A percentile compares a stretch with the other conserved stretches of the same genome.
Evolutionary conservation across 768 basidiomycete species (phyloP).

Genomic region (Astraeus odoratus): DNA sequence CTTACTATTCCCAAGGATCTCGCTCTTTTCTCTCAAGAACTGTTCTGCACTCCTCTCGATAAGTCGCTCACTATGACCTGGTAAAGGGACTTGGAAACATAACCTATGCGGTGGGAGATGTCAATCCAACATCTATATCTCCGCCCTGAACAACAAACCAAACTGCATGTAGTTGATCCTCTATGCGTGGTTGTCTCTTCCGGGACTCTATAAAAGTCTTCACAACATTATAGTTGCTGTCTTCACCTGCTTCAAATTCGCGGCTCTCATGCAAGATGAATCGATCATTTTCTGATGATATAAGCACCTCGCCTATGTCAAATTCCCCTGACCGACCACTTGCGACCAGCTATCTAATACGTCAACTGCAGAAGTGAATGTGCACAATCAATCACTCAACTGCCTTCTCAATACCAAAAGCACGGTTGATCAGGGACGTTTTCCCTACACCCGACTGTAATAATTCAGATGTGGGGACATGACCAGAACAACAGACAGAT

Average conservation of each 20-base stretch:
- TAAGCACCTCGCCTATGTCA: slow-evolving; percentile 7
- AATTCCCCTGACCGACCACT: slow-evolving; percentile 3
- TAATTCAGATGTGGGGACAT: background rate
- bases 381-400: background rate
- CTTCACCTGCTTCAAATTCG: slow-evolving; percentile 11
- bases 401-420: background rate
- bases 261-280: slow-evolving; percentile 14
- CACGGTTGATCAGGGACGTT: background rate
- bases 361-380: background rate
- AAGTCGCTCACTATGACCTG: background rate
- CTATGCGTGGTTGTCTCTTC: background rate
- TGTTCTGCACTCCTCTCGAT: background rate
- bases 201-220: slow-evolving; percentile 7
- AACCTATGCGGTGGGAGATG: background rate
- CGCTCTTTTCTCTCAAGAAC: background rate
- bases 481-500: background rate
- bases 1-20: background rate
- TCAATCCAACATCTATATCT: background rate
- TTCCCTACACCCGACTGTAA: slow-evolving; percentile 5
- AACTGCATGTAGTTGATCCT: slow-evolving; percentile 10
- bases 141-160: slow-evolving; percentile 1
- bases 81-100: slow-evolving; percentile 1
- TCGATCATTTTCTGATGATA: slow-evolving; percentile 7
- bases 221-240: slow-evolving; percentile 1
- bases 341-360: background rate